A percentile compares a stretch with the other conserved stretches of the same genome.
Conservation (phyloP, 768 basidiomycete species). For the Podaxis sp. region DNA sequence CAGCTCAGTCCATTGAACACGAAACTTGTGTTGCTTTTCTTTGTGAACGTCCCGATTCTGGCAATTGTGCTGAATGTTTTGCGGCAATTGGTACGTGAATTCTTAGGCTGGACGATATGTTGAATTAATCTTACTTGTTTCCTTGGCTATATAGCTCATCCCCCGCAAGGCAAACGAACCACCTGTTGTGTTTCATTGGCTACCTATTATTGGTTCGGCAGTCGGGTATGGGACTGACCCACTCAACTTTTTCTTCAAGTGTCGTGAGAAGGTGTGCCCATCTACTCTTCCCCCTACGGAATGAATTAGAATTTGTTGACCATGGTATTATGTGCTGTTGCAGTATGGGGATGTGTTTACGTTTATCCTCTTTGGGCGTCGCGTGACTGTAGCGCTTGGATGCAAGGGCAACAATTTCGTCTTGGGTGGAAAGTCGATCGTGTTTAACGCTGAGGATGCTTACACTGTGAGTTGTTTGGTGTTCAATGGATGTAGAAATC, state of each 20-base stretch:
- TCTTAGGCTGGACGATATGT: too few species aligned
- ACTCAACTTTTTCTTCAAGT: constrained; percentile 77
- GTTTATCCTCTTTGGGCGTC: constrained; percentile 85
- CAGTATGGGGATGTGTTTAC: constrained; percentile 98
- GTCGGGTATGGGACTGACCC: constrained; percentile 91
- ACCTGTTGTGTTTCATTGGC: constrained; percentile 89
- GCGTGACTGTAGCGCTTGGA: constrained; percentile 87
- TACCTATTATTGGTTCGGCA: constrained; percentile 89
- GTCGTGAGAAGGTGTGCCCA: constrained; percentile 64
- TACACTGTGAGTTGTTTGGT: constrained; percentile 63
- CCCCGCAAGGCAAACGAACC: constrained; percentile 72
- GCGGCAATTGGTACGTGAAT: constrained; percentile 64
- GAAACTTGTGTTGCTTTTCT: constrained; percentile 35
- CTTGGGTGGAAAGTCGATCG: constrained; percentile 87
- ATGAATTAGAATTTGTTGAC: background rate
- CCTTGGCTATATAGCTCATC: constrained; percentile 39
- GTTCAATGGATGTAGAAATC: background rate
- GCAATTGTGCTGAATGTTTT: constrained; percentile 70
- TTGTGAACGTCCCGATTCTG: constrained; percentile 67
- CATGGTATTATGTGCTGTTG: background rate
- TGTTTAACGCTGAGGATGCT: constrained; percentile 94
- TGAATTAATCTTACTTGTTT: too few species aligned
- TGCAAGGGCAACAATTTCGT: constrained; percentile 92
- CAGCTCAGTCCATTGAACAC: constrained; percentile 31
- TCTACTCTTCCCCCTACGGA: background rate